These are phyloP conservation scores for Dothiorella sarmentorum DNA, from an alignment of 2,329 filamentous ascomycete genomes.

Conservation along the genomic window DNA sequence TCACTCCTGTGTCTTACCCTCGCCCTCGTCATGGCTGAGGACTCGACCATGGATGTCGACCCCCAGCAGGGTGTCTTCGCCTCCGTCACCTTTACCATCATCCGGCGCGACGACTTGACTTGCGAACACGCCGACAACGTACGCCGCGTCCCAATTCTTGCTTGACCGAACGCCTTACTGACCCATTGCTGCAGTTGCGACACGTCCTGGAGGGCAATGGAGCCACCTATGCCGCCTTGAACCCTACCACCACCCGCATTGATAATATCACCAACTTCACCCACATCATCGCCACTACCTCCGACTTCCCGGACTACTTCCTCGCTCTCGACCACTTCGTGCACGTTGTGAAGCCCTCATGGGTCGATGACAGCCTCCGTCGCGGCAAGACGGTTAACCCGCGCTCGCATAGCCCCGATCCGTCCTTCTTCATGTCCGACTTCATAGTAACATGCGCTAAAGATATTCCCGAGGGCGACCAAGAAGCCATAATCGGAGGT, in stretches of 20 bases:
- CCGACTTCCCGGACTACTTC: constrained; percentile 87
- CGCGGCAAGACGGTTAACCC: constrained; percentile 71
- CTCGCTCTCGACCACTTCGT: constrained; percentile 73
- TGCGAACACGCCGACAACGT: constrained; percentile 30
- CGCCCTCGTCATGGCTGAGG: constrained; percentile 2
- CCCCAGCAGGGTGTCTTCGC: constrained; percentile 32
- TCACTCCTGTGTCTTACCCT: neutral
- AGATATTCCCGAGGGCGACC: constrained; percentile 79
- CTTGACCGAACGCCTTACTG: constrained; percentile 20
- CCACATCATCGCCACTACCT: constrained; percentile 70
- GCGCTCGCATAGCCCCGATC: constrained; percentile 85
- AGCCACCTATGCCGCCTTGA: constrained; percentile 44
- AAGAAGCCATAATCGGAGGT: constrained; percentile 87
- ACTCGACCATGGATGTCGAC: constrained; percentile 21
- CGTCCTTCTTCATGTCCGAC: constrained; percentile 82
- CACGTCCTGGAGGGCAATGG: constrained; percentile 47
- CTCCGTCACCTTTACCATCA: constrained; percentile 41
- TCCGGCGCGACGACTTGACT: constrained; percentile 39
- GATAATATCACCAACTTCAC: constrained; percentile 48
- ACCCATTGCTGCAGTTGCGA: constrained; percentile 40
- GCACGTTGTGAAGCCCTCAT: constrained; percentile 76
- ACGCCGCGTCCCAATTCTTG: constrained; percentile 7
- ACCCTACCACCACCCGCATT: constrained; percentile 38
- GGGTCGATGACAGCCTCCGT: constrained; percentile 69
- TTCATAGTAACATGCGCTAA: constrained; percentile 79